Evolutionary conservation across 1,284 basidiomycete species (phyloP), one percentile per base, ranked within the genome.

Genomic region (Sanghuangporus sanghuang): DNA sequence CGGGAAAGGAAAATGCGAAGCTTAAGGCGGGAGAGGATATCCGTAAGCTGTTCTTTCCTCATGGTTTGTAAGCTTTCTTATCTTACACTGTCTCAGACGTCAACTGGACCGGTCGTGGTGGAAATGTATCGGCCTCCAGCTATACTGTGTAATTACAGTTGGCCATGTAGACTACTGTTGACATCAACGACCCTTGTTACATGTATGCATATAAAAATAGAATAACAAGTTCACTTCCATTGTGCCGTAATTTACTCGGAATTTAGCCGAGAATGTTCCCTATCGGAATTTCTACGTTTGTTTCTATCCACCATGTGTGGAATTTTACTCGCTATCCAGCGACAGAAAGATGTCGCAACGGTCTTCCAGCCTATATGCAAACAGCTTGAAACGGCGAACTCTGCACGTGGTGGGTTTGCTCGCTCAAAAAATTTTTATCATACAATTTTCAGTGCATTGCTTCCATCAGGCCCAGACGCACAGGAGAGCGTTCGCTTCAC

Each of bases 91-190:
- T 46, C 16, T 46, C 57, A 92, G 90, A 92, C 76, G 83, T 92
- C 77, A 92, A 94, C 82, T 94, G 93, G 93, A 95, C 93, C 68
- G 94, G 94, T 64, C 92, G 93, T 71, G 95, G 95, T 66, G 95
- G 95, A 67, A 93, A 89, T 70, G 93, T 98, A 68, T 95, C 96
- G 63, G 92, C 96, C 50, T 91, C 88, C 66, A 90, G 90, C 65
- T 99, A 99, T 85, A 85, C 85, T 75, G 93, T 93, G 71, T 98
- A 87, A 86, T 38, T 16, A 18, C 42, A 16, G 16, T 7, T 0
- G 16, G 44, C 57, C 9, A 4, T 42, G n/a, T 44, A 12, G 6
- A 11, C 21, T 32, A 21, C 39, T 57, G 11, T 38, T 49, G 27
- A 8, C 16, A 46, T 11, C n/a, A 42, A n/a, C 7, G 21, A 14